These are phyloP conservation scores for Nakaseomyces kungkrabaensis DNA, from an alignment of 1,139 yeast species.

Conservation along the genomic window DNA sequence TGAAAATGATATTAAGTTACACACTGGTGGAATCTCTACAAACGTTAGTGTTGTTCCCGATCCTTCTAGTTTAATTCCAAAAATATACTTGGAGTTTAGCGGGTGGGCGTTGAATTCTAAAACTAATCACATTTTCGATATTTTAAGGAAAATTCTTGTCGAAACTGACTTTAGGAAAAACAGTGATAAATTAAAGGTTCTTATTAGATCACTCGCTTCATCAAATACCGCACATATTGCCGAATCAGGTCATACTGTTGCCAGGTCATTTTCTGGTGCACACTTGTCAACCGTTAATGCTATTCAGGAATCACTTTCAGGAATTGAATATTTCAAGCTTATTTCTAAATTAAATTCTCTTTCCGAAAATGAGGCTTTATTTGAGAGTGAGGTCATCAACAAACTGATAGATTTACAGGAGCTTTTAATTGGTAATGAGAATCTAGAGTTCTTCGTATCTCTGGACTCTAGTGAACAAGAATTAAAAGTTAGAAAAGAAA, in stretches of 20 bases:
- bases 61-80: slow-evolving; percentile 34
- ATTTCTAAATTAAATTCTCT: slow-evolving; percentile 47
- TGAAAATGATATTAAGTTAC: slow-evolving; percentile 72
- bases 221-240: slow-evolving; percentile 73
- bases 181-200: slow-evolving; percentile 58
- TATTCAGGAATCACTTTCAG: slow-evolving; percentile 55
- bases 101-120: slow-evolving; percentile 73
- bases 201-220: slow-evolving; percentile 66
- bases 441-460: slow-evolving; percentile 48
- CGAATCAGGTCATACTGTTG: slow-evolving; percentile 81
- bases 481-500: slow-evolving; percentile 24
- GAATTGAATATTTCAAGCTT: slow-evolving; percentile 67
- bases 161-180: slow-evolving; percentile 60
- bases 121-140: slow-evolving; percentile 45
- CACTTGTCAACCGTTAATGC: slow-evolving; percentile 51
- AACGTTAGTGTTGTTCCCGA: slow-evolving; percentile 47
- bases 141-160: slow-evolving; percentile 60
- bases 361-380: slow-evolving; percentile 48
- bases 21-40: slow-evolving; percentile 77
- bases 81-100: slow-evolving; percentile 44
- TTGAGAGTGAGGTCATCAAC: slow-evolving; percentile 50
- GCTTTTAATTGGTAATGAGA: slow-evolving; percentile 34
- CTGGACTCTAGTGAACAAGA: slow-evolving; percentile 38
- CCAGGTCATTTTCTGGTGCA: slow-evolving; percentile 59
- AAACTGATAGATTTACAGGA: slow-evolving; percentile 48